Conservation (phyloP, 345 rosid species). For the Brassica carinata region DNA sequence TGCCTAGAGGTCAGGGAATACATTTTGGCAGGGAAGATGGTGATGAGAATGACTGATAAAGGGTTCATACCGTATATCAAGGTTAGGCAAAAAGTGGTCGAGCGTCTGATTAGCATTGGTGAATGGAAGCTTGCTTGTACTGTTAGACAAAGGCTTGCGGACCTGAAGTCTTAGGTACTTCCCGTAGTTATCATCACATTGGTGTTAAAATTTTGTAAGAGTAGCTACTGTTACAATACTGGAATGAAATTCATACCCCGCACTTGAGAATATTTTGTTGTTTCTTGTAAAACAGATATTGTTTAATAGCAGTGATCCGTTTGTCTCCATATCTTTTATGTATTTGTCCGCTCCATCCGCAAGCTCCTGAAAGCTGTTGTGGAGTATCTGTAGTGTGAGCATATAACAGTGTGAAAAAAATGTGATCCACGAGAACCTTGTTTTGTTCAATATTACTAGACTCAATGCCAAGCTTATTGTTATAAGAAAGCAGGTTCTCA, state of each 20-base stretch:
- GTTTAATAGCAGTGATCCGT: slow-evolving; percentile 2
- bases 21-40: slow-evolving; percentile 73
- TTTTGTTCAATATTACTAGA: slow-evolving; percentile 2
- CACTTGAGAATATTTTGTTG: slow-evolving; percentile 17
- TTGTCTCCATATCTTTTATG: slow-evolving; percentile 1
- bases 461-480: not conserved
- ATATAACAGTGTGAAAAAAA: not conserved
- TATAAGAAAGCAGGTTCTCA: slow-evolving; percentile 16
- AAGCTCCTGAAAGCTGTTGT: slow-evolving; percentile 3
- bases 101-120: slow-evolving; percentile 55
- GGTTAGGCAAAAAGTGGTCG: slow-evolving; percentile 72
- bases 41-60: slow-evolving; percentile 66
- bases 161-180: slow-evolving; percentile 54
- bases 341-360: slow-evolving; percentile 1
- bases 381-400: not conserved
- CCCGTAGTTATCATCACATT: slow-evolving; percentile 13
- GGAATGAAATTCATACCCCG: slow-evolving; percentile 8
- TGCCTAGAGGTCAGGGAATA: slow-evolving; percentile 67
- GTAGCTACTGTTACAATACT: slow-evolving; percentile 20
- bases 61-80: slow-evolving; percentile 79
- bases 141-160: slow-evolving; percentile 70
- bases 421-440: not conserved
- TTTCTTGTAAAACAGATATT: not conserved
- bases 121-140: slow-evolving; percentile 68
- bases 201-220: slow-evolving; percentile 33